Percentiles rank a stretch among this genome's conserved stretches.
Conservation (phyloP, 169 alveolate species). For the Plasmodium vivax region DNA sequence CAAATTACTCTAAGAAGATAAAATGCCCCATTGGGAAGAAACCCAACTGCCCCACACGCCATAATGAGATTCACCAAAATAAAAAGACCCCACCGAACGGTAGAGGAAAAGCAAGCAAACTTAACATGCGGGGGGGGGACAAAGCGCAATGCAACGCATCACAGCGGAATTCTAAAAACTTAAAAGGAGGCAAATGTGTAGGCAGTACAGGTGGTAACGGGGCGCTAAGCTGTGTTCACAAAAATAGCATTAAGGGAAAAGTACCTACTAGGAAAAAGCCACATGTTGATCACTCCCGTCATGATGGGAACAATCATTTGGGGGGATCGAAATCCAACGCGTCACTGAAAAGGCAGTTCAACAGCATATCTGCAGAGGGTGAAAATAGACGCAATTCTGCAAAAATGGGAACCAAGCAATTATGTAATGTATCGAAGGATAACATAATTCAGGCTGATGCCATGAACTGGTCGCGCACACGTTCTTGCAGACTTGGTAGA, state of each 20-base stretch:
- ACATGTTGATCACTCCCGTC: neutral
- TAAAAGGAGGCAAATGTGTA: neutral
- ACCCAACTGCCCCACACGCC: neutral
- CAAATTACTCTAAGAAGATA: neutral
- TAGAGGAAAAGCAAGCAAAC: neutral
- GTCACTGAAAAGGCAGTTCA: neutral
- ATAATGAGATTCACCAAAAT: constrained; percentile 12
- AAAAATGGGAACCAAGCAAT: constrained; percentile 29
- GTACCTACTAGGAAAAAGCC: neutral
- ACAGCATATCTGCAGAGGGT: neutral
- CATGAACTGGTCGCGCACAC: constrained; percentile 30
- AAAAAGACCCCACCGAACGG: neutral
- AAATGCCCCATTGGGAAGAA: neutral
- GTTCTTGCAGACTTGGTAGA: constrained; percentile 37
- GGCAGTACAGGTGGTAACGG: neutral
- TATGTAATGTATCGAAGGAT: constrained; percentile 44
- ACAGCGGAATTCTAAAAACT: neutral
- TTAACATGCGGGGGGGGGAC: neutral
- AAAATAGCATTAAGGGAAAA: constrained; percentile 5
- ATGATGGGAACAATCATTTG: neutral
- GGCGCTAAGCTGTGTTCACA: neutral
- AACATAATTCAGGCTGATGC: constrained; percentile 43
- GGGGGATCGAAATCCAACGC: neutral
- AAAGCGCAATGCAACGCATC: neutral
- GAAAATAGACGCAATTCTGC: constrained; percentile 11